Evolutionary conservation across 2,329 filamentous ascomycete species (phyloP), one percentile per base, ranked within the genome.

Genomic region (Teratosphaeria destructans): DNA sequence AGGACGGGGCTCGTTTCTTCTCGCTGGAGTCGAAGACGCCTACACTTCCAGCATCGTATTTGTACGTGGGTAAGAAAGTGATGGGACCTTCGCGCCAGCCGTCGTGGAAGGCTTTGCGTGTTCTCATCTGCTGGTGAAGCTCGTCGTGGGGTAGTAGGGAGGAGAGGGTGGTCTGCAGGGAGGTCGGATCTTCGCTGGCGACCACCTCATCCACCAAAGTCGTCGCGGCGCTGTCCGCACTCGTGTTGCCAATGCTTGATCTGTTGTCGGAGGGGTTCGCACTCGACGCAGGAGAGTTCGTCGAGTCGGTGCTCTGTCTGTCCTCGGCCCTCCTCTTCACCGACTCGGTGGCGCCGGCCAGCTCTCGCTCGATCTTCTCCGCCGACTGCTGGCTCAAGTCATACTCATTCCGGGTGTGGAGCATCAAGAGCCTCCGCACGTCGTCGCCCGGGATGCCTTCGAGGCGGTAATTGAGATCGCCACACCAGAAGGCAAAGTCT

Each of bases 401-500:
- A 71, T 92, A 91, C 74, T 92, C 86, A 60, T 90, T 90, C 37
- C 82, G 81, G 0, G 89, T 88, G 72, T 96, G 93, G 4, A 96
- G 80, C 69, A 87, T 88, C 43, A 99, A 79, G 6, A 97, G 77
- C 55, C 88, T 84, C 35, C 93, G 83, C 54, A 99, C 94, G 71
- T 99, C 94, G 43, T 94, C 88, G 0, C 91, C 92, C 0, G 93
- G 89, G 55, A 97, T 82, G 53, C 87, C 89, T 56, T 95, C 90
- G 0, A 99, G 80, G 35, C 94, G 85, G 70, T 96, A 99, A 72
- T 99, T 99, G 52, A 99, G 79, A 72, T 99, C 94, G 6, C 94
- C 94, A 69, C 96, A 89, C 90, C 93, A 97, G 69, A 99, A 96
- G 0, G 86, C 85, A 75, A 96, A 91, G 70, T 99, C 94, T 65